Evolutionary conservation across 495 filamentous ascomycete genomes (phyloP).

Genomic region (Talaromyces borbonicus): DNA sequence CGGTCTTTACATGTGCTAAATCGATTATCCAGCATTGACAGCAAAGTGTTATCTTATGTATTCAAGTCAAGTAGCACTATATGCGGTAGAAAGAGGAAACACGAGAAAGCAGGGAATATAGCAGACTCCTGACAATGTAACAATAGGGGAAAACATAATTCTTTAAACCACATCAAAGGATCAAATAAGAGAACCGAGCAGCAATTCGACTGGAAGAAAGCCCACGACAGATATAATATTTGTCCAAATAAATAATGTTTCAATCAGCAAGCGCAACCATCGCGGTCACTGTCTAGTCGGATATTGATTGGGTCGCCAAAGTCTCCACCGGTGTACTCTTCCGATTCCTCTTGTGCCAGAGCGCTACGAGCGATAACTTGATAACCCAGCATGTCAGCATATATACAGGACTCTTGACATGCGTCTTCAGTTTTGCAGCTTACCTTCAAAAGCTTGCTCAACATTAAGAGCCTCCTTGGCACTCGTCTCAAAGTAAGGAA

Average conservation of each 20-base stretch:
- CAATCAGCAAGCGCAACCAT: conserved; percentile 81
- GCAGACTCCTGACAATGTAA: conserved; percentile 21
- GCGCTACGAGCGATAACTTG: conserved; percentile 95
- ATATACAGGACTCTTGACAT: background rate
- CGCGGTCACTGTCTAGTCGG: conserved; percentile 79
- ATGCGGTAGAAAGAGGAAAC: conserved; percentile 2
- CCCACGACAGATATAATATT: background rate
- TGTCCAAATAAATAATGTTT: too few relatives aligned
- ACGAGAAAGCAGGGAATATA: conserved; percentile 11
- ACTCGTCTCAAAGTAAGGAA: conserved; percentile 98
- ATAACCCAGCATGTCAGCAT: conserved; percentile 6
- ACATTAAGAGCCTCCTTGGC: conserved; percentile 98
- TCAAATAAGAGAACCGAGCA: conserved; percentile 2
- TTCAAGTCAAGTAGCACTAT: conserved; percentile 1
- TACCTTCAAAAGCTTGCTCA: conserved; percentile 97
- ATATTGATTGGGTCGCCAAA: conserved; percentile 98
- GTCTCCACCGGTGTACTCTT: conserved; percentile 81
- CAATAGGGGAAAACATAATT: conserved; percentile 1
- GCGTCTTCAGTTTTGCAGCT: conserved; percentile 14
- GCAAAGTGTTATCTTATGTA: conserved; percentile 2
- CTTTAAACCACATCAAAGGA: background rate
- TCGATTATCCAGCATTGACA: background rate
- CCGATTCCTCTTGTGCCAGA: conserved; percentile 89
- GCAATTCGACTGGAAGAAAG: background rate
- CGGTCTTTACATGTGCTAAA: too few relatives aligned